A percentile compares a stretch with the other conserved stretches of the same genome.
Conservation (phyloP, 331 rosid genomes). For the Phaseolus coccineus region DNA sequence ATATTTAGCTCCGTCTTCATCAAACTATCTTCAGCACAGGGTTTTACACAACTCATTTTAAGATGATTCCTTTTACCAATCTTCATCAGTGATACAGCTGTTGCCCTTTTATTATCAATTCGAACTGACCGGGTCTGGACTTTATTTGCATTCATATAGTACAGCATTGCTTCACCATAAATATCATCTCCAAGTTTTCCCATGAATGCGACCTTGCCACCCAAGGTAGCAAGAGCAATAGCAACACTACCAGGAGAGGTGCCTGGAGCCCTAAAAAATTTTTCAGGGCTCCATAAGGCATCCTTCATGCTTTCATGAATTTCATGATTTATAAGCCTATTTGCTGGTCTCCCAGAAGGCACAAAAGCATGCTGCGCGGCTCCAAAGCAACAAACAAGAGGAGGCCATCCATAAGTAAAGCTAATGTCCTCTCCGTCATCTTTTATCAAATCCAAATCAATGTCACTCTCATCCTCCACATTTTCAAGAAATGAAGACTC, state of each 20-base stretch:
- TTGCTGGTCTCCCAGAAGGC: constrained; percentile 87
- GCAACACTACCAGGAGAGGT: constrained; percentile 87
- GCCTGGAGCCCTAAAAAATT: constrained; percentile 85
- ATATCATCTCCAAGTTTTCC: constrained; percentile 94
- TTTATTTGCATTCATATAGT: constrained; percentile 76
- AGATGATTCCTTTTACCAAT: constrained; percentile 77
- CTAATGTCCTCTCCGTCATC: constrained; percentile 87
- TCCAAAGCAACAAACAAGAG: constrained; percentile 98
- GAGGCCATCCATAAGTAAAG: constrained; percentile 87
- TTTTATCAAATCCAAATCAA: constrained; percentile 54
- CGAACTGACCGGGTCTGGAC: constrained; percentile 89
- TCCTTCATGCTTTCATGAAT: constrained; percentile 80
- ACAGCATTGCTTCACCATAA: constrained; percentile 80
- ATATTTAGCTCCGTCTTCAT: constrained; percentile 77
- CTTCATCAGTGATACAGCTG: constrained; percentile 81
- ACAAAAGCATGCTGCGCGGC: constrained; percentile 91
- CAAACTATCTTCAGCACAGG: constrained; percentile 92
- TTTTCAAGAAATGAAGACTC: constrained; percentile 56
- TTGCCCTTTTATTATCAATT: constrained; percentile 67
- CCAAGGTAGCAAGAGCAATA: constrained; percentile 87
- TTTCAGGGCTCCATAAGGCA: constrained; percentile 81
- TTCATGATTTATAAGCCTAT: constrained; percentile 79
- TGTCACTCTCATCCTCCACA: constrained; percentile 64
- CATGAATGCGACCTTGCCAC: constrained; percentile 96
- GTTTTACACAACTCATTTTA: constrained; percentile 73